Base-by-base conservation (phyloP, 495 filamentous ascomycete genomes). In the Xylaria sp. region DNA sequence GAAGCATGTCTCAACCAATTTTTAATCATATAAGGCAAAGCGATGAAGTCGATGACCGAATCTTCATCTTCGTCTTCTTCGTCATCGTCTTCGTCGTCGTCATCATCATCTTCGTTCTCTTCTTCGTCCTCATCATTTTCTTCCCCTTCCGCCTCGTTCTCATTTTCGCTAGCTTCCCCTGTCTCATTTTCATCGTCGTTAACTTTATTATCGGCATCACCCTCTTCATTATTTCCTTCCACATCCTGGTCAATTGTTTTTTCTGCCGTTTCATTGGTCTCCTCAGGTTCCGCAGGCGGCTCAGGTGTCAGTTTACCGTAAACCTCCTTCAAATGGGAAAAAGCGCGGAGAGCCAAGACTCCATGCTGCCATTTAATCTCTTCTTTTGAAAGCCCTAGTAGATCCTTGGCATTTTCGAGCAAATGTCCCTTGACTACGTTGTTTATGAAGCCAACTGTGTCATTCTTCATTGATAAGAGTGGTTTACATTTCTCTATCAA, bases 301-400 rank as follows among this genome's bases (percentile, higher is more conserved):
- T 73, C 73, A 17, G 68, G 53, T 29, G 41, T 35, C 9, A 40
- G 21, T 33, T 73, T 73, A 31, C 71, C 61, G 57, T 77, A 79
- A 12, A 40, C 61, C 1, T 78, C 78, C 11, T 76, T 76, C n/a
- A 82, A 55, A 33, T 83, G 77, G 6, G 73, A 73, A 68, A 82
- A 82, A 8, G 72, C 77, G 6, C 80, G 73, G 9, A 78, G 71
- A 41, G 79, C 77, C 5, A 83, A 61, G 17, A 82, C 76, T 31
- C 80, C 81, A 41, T 83, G 80, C 55, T 81, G 81, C 79, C 76
- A 79, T 53, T 81, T 79, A 40, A 78, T 80, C 50, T 78, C 79
- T 58, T 81, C 81, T 24, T 74, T 35, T 2, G 74, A 74, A 53
- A 82, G 69, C 11, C 76, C 75, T 17, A 83, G 71, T 4, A 81